Conservation (phyloP, 2,329 filamentous ascomycete species). For the Coniochaeta sp. region DNA sequence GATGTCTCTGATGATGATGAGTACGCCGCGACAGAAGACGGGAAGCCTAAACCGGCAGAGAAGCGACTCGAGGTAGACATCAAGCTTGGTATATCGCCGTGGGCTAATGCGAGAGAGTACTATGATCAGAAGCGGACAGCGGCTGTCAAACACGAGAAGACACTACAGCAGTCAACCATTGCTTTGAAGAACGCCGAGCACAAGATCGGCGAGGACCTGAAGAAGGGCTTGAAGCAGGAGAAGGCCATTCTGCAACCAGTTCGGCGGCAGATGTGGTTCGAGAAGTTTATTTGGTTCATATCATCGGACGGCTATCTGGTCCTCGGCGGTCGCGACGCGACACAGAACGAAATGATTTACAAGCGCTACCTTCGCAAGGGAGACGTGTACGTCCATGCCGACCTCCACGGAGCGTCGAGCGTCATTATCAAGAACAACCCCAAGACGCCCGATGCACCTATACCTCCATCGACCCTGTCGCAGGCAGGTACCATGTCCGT, state of each 20-base stretch:
- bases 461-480: conserved; percentile 82
- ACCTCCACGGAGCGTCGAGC: conserved; percentile 75
- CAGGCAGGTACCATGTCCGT: conserved; percentile 84
- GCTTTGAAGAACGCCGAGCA: conserved; percentile 86
- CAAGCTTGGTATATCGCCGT: conserved; percentile 72
- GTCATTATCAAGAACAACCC: conserved; percentile 87
- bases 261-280: conserved; percentile 85
- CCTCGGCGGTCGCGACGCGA: conserved; percentile 77
- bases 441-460: conserved; percentile 69
- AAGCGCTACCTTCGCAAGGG: conserved; percentile 77
- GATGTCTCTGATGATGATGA: conserved; percentile 43
- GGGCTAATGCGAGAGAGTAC: conserved; percentile 85
- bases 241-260: conserved; percentile 80
- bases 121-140: conserved; percentile 84
- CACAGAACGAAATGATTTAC: conserved; percentile 91
- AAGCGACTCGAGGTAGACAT: conserved; percentile 70
- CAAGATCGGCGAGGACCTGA: conserved; percentile 79
- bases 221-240: conserved; percentile 83
- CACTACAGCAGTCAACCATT: conserved; percentile 68
- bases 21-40: conserved; percentile 24
- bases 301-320: conserved; percentile 94
- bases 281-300: conserved; percentile 94
- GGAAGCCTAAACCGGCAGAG: conserved; percentile 29
- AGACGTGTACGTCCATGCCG: conserved; percentile 87
- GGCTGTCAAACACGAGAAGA: conserved; percentile 81